Base-by-base conservation (phyloP, 768 basidiomycete genomes). In the Trametes cingulata region DNA sequence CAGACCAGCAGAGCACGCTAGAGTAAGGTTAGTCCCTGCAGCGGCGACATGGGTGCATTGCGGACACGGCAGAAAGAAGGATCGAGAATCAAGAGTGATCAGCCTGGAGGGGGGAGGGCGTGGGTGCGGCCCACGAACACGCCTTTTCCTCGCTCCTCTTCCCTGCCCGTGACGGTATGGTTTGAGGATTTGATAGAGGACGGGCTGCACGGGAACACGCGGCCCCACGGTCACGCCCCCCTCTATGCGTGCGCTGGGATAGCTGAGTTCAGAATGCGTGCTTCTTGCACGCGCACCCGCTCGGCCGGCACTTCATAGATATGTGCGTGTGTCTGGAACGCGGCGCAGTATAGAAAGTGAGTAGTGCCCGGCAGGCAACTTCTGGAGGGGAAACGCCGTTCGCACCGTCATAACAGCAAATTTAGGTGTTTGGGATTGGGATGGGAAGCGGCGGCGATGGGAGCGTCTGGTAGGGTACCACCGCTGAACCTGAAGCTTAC, bases 191-290 rank as follows among this genome's bases (percentile, higher is more conserved):
- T 33, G 29, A 33, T 33, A 33, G 29, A 7, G 27, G 17, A 19
- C 20, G 37, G 27, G 13, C 4, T 14, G 29, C 25, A 50, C 41
- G 52, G 41, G 20, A 25, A 36, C 6, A 2, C 36, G 53, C 53
- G 53, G 41, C 53, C 42, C 53, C 53, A 54, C 53, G 53, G 53
- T 54, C 53, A 54, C 53, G 53, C 45, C 22, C 45, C 45, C 22
- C 20, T 20, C 45, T 52, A 14, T 15, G 25, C 13, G 37, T 10
- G 6, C 14, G 14, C 4, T 25, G 49, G 35, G 51, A 25, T 41
- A 22, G 51, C 36, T 33, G 51, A 36, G 36, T 45, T 40, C 42
- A 20, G 39, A 40, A 42, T 52, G 24, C 22, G 25, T 22, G 24
- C 22, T 45, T 45, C 29, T 19, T 24, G n/a, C 51, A 27, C 39